Base-by-base conservation (phyloP, 345 rosid genomes). In the Heritiera littoralis region DNA sequence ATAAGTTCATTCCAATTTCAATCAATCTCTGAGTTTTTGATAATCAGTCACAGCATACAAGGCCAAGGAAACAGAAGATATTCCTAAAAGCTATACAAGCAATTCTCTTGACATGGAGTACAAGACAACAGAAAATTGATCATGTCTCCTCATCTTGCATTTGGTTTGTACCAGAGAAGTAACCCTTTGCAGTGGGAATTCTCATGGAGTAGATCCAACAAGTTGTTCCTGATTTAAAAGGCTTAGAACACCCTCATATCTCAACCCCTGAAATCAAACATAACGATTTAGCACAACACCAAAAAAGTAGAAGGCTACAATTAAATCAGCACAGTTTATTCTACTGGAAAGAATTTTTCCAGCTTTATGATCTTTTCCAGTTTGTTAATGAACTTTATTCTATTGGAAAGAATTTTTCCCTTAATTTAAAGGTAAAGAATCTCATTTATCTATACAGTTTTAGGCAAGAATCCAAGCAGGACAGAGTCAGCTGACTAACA, bases 401-500 rank as follows among this genome's bases (percentile, higher is more conserved):
- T 2, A 17, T 6, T 3, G 48, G 48, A 38, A 65, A 65, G 3
- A 28, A 61, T 9, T 61, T 40, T 40, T 40, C 41, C 43, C 30
- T 61, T 17, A 55, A 5, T 55, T 1, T 17, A 18, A 35, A 55
- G 4, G 28, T 2, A 40, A 3, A 0, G n/a, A 9, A 66, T 66
- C 41, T 41, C 18, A 66, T 9, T 6, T 66, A 41, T 66, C 4
- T 14, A 2, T 66, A n/a, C 11, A 11, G 54, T 67, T n/a, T 20
- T 10, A 67, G 13, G 12, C 70, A 66, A 3, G 12, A 66, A 40
- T 11, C 12, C 15, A 49, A 49, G 20, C 9, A 54, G 23, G 45
- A 15, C 4, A 15, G 46, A 52, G 20, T 72, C n/a, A 72, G 46
- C 63, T 54, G 9, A 89, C 91, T 89, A 81, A 89, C 94, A 66